Evolutionary conservation across 805 yeast species (phyloP), one percentile per base, ranked within the genome.

Genomic region (Dipodascopsis tothii): DNA sequence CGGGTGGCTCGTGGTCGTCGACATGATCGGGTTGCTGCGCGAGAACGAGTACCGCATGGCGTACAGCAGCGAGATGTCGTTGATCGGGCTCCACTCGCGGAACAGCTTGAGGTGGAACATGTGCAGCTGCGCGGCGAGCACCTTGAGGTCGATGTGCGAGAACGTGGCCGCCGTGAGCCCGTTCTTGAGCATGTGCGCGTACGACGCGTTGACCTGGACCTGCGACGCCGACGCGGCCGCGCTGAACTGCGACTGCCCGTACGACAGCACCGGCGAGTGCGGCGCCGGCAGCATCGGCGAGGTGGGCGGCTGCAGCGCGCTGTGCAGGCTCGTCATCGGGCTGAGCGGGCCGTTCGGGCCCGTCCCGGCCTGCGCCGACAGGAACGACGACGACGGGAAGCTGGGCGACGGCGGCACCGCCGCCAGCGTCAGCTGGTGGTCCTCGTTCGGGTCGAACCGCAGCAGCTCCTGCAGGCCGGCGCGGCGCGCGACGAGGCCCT

Each of bases 51-150:
- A 62, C 25, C 60, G 58, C 3, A 68, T 65, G 43, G 75, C 78
- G 50, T 81, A 77, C 32, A 87, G 68, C 44, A 88, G 68, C 0
- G 95, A 81, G 45, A 81, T 77, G 64, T 90, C 97, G 11, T 68
- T 63, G 48, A 80, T 73, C 3, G 95, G 87, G 44, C 84, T 80
- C 96, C 96, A 90, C 2, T 63, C 57, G 17, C 63, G 63, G 61
- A 76, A 78, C 56, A 82, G 84, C 40, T 72, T 72, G 45, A 80
- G 65, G 59, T 84, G 85, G 45, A 87, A 80, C 18, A 69, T 65
- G 51, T 80, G 79, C 33, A 90, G 73, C 52, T 81, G 80, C 9
- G 67, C 60, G 0, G 90, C 83, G 33, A 88, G 63, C 4, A 68
- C 67, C 3, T 73, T 67, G 16, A 77, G 57, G 52, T 78, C 74